A percentile compares a stretch with the other conserved stretches of the same genome.
Conservation (phyloP, 257 asterid genomes). For the Solanum lycopersicoides region DNA sequence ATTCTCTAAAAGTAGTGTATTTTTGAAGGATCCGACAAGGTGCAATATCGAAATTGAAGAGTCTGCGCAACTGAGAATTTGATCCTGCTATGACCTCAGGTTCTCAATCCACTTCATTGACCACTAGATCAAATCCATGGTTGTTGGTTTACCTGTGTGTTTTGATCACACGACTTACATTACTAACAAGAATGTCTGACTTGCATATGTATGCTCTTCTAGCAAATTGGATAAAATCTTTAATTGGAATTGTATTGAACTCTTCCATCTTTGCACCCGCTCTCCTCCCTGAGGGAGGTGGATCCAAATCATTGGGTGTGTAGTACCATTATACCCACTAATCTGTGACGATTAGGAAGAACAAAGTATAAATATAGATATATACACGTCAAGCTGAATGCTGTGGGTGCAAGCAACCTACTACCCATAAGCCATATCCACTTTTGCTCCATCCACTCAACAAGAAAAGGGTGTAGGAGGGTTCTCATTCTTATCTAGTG, state of each 20-base stretch:
- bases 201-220: neutral
- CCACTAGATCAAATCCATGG: neutral
- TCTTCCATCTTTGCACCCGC: no score
- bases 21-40: no score
- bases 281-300: neutral
- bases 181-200: neutral
- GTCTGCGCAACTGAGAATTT: no score
- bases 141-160: neutral
- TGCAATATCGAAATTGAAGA: no score
- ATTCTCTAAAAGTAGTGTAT: neutral
- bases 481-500: neutral
- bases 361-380: neutral
- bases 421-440: neutral
- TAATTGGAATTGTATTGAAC: neutral
- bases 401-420: neutral
- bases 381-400: neutral
- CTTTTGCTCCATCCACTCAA: neutral
- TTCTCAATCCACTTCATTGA: neutral
- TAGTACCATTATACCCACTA: neutral
- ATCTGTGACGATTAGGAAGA: neutral
- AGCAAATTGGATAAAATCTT: neutral
- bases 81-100: neutral
- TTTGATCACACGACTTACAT: neutral
- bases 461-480: no score
- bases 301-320: neutral